phyloP scores from a whole-genome alignment of 768 basidiomycete species.

The Suillus cothurnatus region DNA sequence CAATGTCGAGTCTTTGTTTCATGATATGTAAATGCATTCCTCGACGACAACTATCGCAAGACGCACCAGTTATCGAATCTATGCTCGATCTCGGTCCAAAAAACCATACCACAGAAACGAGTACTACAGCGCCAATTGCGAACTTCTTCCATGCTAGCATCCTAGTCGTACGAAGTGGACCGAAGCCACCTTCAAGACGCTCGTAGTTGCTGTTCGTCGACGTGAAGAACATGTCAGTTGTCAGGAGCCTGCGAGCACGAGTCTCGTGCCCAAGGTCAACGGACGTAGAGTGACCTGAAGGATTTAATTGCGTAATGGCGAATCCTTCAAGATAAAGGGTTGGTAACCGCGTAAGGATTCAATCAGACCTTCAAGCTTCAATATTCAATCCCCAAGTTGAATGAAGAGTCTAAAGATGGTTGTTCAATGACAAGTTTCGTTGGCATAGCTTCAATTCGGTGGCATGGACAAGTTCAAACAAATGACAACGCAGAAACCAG shows the following conservation, averaged over 20 bases:
- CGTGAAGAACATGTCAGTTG: slow-evolving; percentile 22
- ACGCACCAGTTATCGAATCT: slow-evolving; percentile 22
- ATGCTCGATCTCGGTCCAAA: slow-evolving; percentile 50
- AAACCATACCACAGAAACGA: slow-evolving; percentile 66
- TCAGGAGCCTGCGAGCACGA: slow-evolving; percentile 22
- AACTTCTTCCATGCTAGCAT: slow-evolving; percentile 66
- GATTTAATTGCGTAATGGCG: slow-evolving; percentile 25
- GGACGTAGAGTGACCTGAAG: slow-evolving; percentile 32
- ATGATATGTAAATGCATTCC: slow-evolving; percentile 19
- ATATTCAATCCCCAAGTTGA: background rate
- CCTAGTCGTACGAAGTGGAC: slow-evolving; percentile 42
- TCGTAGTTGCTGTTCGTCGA: slow-evolving; percentile 54
- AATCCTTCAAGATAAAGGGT: background rate
- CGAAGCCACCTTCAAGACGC: slow-evolving; percentile 62
- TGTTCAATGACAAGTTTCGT: background rate
- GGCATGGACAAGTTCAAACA: background rate
- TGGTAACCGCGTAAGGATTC: background rate
- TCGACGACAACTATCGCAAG: slow-evolving; percentile 23
- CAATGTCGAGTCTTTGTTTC: slow-evolving; percentile 16
- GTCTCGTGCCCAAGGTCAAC: slow-evolving; percentile 27
- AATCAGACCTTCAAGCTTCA: background rate
- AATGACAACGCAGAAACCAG: background rate
- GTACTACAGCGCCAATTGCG: slow-evolving; percentile 54
- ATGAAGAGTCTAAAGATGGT: background rate
- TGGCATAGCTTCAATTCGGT: background rate